Evolutionary conservation across 1,284 basidiomycete genomes (phyloP), one percentile per base, ranked within the genome.

Genomic region (Sanguinoderma infundibulare): DNA sequence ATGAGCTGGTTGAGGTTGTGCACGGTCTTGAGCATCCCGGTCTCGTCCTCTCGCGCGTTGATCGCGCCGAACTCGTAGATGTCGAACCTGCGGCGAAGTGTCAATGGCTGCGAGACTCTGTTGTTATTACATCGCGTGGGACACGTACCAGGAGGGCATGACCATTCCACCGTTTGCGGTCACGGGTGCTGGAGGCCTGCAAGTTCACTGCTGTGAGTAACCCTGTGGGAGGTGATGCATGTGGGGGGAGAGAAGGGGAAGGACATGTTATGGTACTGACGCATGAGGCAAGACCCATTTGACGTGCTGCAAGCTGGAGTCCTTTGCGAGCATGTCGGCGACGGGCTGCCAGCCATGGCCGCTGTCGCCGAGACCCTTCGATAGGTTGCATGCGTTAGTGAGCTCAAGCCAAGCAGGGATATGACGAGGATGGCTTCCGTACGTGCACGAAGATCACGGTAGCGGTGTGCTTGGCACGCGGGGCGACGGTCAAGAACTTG

Each of bases 381-480:
- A 17, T 32, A 28, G 46, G 14, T 5, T 24, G 8, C 8, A 8
- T 5, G n/a, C 1, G 49, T 22, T 3, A 24, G 17, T n/a, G 2
- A 49, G 7, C 6, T 34, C 35, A 34, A 17, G 49, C 9, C 5
- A 30, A 24, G 30, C 26, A 53, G 55, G 24, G 56, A 34, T n/a
- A n/a, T n/a, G n/a, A 20, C 40, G 40, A 36, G 14, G 15, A 55
- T 10, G 12, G n/a, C n/a, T n/a, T 10, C 51, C 44, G 24, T 20
- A 94, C 92, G 81, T 97, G 95, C 38, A 94, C 78, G 74, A 96
- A 94, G 71, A 97, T 92, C 66, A 96, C 87, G 2, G 93, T 95
- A 4, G 94, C 93, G 2, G 91, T 90, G 75, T 96, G 95, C 65
- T 84, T 86, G 39, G 78, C 71, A 46, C 78, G 71, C 26, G 91